Evolutionary conservation across 2,329 filamentous ascomycete species (phyloP).

Genomic region (Fusarium sp.): DNA sequence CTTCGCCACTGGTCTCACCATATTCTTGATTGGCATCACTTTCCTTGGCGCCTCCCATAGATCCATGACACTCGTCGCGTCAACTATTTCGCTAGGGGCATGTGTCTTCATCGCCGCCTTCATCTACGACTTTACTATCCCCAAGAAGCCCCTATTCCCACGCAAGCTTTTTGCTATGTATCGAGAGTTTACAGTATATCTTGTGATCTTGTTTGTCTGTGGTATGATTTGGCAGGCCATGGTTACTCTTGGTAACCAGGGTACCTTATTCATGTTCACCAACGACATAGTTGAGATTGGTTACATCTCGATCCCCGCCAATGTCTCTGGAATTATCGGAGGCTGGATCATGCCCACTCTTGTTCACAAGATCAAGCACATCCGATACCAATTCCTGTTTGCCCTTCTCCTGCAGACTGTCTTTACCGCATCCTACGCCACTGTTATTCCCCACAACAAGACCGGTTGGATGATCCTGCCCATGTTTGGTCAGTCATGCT

Average conservation of each 20-base stretch:
- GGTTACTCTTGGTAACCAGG: conserved; percentile 5
- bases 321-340: conserved; percentile 11
- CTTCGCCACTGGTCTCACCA: conserved; percentile 10
- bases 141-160: conserved; percentile 10
- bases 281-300: conserved; percentile 14
- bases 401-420: conserved; percentile 11
- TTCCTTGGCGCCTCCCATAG: conserved; percentile 11
- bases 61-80: conserved; percentile 12
- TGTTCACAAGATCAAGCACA: conserved; percentile 22
- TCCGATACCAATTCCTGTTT: conserved; percentile 20
- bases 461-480: conserved; percentile 8
- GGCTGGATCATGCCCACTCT: conserved; percentile 25
- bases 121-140: conserved; percentile 18
- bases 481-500: conserved; percentile 18
- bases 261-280: conserved; percentile 19
- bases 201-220: conserved; percentile 12
- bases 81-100: conserved; percentile 7
- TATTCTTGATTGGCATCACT: conserved; percentile 4
- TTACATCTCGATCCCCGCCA: conserved; percentile 5
- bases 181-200: conserved; percentile 18
- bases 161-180: conserved; percentile 15
- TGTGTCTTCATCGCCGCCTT: conserved; percentile 18
- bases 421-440: conserved; percentile 16
- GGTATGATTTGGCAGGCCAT: conserved; percentile 24
- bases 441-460: conserved; percentile 13